A percentile compares a stretch with the other conserved stretches of the same genome.
Evolutionary conservation across 257 asterid species (phyloP).

Genomic region (Solanum neorickii): DNA sequence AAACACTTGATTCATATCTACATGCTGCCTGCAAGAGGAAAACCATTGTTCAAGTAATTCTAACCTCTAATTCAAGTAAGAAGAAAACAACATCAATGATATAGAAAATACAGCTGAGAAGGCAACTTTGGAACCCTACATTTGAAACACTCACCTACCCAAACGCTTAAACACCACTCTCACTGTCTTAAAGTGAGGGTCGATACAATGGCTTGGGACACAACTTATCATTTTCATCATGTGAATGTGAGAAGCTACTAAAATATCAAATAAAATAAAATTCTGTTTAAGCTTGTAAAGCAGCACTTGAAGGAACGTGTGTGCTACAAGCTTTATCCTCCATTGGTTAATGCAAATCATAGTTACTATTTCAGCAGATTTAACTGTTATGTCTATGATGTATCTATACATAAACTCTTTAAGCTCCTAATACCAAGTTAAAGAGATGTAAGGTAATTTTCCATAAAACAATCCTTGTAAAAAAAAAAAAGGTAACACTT

Average conservation of each 20-base stretch:
- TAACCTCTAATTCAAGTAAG: not conserved
- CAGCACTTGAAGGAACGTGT: not conserved
- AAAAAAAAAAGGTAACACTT: not conserved
- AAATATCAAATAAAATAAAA: not conserved
- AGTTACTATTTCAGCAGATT: not conserved
- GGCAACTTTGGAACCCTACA: not conserved
- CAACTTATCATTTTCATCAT: not conserved
- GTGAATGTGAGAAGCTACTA: not conserved
- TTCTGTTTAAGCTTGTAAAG: not conserved
- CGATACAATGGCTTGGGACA: not conserved
- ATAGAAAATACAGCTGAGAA: not conserved
- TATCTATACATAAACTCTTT: not conserved
- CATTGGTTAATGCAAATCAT: not conserved
- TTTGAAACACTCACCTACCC: not conserved
- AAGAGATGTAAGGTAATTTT: not conserved
- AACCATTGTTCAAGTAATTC: not conserved
- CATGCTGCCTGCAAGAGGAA: constrained; percentile 61
- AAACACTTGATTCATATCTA: constrained; percentile 59
- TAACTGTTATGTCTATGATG: not conserved
- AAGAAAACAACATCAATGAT: not conserved
- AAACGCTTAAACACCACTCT: not conserved
- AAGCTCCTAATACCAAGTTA: not conserved
- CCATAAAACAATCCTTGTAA: not conserved
- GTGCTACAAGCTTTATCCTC: not conserved
- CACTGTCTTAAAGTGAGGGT: not conserved